phyloP scores from a whole-genome alignment of 1,284 basidiomycete species.

The Ustilago nuda region DNA sequence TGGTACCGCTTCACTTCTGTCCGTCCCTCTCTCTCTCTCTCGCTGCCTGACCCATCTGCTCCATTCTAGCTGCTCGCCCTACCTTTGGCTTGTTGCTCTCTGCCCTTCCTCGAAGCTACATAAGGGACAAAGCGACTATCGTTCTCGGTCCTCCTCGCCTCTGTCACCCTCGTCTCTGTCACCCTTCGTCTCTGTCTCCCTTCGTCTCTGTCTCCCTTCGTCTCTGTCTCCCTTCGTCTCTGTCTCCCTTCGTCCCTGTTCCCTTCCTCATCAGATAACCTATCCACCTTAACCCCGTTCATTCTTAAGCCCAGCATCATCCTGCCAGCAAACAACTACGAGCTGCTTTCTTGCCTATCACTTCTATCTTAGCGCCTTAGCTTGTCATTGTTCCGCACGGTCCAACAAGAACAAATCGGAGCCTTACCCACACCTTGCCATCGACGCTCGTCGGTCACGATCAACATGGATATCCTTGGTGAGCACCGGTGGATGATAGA shows the following conservation, averaged over 20 bases:
- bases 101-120: neutral
- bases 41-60: neutral
- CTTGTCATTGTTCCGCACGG: neutral
- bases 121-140: neutral
- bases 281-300: neutral
- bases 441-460: neutral
- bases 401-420: neutral
- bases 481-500: neutral
- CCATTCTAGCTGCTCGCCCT: neutral
- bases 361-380: neutral
- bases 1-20: neutral
- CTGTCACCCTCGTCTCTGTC: neutral
- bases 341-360: neutral
- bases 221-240: neutral
- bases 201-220: neutral
- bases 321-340: neutral
- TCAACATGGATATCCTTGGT: slow-evolving; percentile 58
- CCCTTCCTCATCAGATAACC: neutral
- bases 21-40: neutral
- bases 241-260: neutral
- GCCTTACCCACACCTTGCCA: neutral
- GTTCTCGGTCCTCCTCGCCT: slow-evolving; percentile 3
- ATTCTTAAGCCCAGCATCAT: neutral
- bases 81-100: neutral
- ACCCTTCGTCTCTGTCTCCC: neutral